A percentile compares a stretch with the other conserved stretches of the same genome.
phyloP scores from a whole-genome alignment of 2,329 filamentous ascomycete species.

The Colletotrichum sp. region DNA sequence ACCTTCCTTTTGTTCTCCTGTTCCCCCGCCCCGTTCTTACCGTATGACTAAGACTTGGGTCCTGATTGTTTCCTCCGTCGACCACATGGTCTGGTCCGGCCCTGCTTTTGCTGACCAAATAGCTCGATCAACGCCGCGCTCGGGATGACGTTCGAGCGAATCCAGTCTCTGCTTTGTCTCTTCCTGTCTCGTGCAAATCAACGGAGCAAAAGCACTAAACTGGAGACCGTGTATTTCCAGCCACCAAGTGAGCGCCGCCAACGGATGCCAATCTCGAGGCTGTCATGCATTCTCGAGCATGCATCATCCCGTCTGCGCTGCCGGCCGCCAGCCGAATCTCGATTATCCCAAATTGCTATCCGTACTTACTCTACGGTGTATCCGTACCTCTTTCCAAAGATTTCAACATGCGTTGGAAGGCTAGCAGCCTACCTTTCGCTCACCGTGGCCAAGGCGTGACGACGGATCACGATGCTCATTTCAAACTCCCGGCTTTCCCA shows the following conservation, averaged over 20 bases:
- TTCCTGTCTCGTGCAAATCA: background rate
- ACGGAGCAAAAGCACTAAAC: background rate
- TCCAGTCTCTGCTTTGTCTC: background rate
- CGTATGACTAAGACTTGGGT: background rate
- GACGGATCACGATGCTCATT: background rate
- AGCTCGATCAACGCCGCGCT: background rate
- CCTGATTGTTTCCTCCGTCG: background rate
- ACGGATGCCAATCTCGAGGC: background rate
- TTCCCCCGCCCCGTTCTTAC: background rate
- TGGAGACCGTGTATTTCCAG: background rate
- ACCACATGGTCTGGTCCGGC: background rate
- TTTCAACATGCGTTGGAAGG: background rate
- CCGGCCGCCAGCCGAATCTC: background rate
- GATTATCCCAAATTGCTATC: background rate
- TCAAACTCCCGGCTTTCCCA: background rate
- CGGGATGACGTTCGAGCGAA: background rate
- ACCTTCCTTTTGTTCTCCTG: background rate
- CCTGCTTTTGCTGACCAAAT: background rate
- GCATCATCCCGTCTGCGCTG: conserved; percentile 10
- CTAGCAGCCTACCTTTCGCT: background rate
- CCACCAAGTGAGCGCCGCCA: background rate
- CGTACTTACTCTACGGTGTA: background rate
- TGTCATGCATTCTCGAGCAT: conserved; percentile 6
- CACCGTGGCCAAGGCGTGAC: background rate
- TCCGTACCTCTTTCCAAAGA: background rate